Base-by-base conservation (phyloP, 768 basidiomycete species). In the Psilocybe tampanensis region DNA sequence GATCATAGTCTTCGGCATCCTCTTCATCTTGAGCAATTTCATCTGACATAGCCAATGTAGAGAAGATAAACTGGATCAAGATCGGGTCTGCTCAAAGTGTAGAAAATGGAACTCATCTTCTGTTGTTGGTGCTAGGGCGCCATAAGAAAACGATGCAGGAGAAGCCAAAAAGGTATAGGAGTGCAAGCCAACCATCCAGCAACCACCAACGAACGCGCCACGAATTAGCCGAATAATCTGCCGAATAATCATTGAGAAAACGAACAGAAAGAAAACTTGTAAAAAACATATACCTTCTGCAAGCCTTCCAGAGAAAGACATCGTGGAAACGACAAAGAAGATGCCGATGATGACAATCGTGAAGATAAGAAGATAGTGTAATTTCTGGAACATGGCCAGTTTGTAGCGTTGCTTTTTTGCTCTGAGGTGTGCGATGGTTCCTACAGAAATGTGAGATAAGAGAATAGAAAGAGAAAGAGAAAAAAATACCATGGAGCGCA, bases 191-290 rank as follows among this genome's bases (percentile, higher is more conserved):
- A 17, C 95, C 97, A 66, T 99, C 97, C 41, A 99, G 80, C 6
- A 99, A 78, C 90, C 94, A 94, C 97, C 97, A 99, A 47, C 95
- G 88, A 53, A 84, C 80, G 57, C 80, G 83, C 95, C 95, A 98
- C 17, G 92, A 88, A 59, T 88, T 90, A 6, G 94, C 90, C 15
- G 94, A 91, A 68, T 95, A 98, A 69, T 96, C 94, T 95, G 53
- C 3, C 34, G 19, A 52, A 17, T 47, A 44, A 23, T 36, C 9
- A 29, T 42, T 44, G 12, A 34, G 52, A 41, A 19, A 60, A 47
- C 15, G 33, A 12, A 55, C 36, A 52, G 44, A 56, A 23, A n/a
- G 23, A 1, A 41, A 22, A 19, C n/a, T 21, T 8, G 62, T 73
- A 47, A 43, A 49, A 11, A 44, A 32, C 4, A 17, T 22, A 5